Conservation (phyloP, 192 early-diverging fungal genomes). For the Thamnidium elegans region DNA sequence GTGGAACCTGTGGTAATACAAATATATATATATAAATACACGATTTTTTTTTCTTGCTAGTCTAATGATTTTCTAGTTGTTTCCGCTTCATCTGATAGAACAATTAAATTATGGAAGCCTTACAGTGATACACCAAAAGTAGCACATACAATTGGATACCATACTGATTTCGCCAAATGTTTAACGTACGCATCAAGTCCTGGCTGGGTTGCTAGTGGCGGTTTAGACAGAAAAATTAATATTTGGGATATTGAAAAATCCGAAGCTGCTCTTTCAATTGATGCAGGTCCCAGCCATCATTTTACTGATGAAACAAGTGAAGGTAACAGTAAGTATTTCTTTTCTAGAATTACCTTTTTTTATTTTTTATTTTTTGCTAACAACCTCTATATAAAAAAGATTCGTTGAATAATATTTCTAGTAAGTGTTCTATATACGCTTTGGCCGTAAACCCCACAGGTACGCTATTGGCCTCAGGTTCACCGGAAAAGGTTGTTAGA, state of each 20-base stretch:
- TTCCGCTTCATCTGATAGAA: constrained; percentile 89
- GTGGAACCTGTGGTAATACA: constrained; percentile 54
- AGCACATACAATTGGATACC: constrained; percentile 71
- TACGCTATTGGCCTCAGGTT: constrained; percentile 81
- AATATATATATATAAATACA: not conserved
- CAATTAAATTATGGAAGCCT: constrained; percentile 75
- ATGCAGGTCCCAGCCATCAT: constrained; percentile 6
- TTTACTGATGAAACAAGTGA: constrained; percentile 1
- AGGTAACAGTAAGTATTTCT: constrained; percentile 3
- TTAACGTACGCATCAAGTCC: constrained; percentile 72
- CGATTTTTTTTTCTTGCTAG: not conserved
- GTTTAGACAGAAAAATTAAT: constrained; percentile 82
- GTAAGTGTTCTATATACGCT: constrained; percentile 80
- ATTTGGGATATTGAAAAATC: constrained; percentile 87
- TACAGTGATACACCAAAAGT: constrained; percentile 50
- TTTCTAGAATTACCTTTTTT: not conserved
- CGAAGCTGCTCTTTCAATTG: constrained; percentile 10
- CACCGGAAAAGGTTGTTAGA: constrained; percentile 89
- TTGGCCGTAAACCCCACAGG: constrained; percentile 80
- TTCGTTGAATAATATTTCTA: constrained; percentile 48
- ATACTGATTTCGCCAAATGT: constrained; percentile 90
- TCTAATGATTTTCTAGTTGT: constrained; percentile 49
- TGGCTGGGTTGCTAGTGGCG: constrained; percentile 84
- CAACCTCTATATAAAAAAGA: constrained; percentile 27
- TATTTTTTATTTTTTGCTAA: not conserved